These are phyloP conservation scores for Pichia phayaonensis DNA, from an alignment of 805 yeast genomes.

Conservation along the genomic window DNA sequence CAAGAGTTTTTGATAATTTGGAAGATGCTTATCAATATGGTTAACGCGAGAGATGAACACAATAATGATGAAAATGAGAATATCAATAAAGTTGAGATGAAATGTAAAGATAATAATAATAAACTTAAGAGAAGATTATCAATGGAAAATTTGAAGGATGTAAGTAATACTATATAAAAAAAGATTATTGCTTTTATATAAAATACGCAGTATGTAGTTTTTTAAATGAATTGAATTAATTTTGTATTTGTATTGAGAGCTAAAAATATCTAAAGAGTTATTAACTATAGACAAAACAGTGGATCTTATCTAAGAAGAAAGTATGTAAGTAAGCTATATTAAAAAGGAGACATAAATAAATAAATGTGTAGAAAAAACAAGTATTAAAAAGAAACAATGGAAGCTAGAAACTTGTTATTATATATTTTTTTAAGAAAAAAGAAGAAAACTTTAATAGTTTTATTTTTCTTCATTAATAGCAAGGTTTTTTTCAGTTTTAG, in stretches of 20 bases:
- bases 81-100: neutral
- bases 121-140: neutral
- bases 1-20: conserved; percentile 3
- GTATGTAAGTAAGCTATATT: neutral
- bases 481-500: neutral
- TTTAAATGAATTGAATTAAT: too few species aligned
- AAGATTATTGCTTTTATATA: too few species aligned
- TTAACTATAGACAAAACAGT: neutral
- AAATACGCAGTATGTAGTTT: too few species aligned
- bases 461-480: neutral
- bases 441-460: neutral
- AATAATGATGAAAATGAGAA: neutral
- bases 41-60: too few species aligned
- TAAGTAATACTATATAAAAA: too few species aligned
- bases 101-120: neutral
- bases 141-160: neutral
- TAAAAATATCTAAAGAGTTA: neutral
- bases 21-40: neutral
- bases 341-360: neutral
- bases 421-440: too few species aligned
- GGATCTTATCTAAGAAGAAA: too few species aligned
- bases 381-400: neutral
- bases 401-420: too few species aligned
- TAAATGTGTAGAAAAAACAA: neutral
- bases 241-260: neutral